phyloP scores from a whole-genome alignment of 2,329 filamentous ascomycete genomes.

The Mycosphaerella arachidis region DNA sequence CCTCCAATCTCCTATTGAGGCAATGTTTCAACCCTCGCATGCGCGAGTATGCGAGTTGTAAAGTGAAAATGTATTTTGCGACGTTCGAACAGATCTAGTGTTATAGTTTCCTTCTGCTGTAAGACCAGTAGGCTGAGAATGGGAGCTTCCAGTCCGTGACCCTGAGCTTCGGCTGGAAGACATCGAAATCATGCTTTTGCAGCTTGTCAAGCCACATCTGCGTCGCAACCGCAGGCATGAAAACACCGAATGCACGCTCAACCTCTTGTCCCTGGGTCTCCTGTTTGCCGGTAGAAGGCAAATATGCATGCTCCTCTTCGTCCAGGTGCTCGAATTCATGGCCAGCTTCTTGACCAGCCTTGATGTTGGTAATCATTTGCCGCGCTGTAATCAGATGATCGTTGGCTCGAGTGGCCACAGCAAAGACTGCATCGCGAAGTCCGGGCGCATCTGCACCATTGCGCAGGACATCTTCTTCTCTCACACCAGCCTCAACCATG shows the following conservation, averaged over 20 bases:
- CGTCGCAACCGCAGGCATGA: constrained; percentile 75
- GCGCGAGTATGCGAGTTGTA: background rate
- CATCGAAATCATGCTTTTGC: constrained; percentile 77
- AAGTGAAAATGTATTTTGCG: background rate
- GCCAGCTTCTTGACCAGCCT: constrained; percentile 66
- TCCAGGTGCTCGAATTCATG: constrained; percentile 86
- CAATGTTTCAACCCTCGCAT: background rate
- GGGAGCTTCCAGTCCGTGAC: constrained; percentile 77
- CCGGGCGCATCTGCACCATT: constrained; percentile 73
- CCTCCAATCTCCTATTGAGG: background rate
- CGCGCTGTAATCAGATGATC: constrained; percentile 92
- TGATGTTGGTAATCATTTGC: constrained; percentile 81
- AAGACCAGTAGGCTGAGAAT: constrained; percentile 67
- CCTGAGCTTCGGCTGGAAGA: constrained; percentile 62
- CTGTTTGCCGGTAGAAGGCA: constrained; percentile 22
- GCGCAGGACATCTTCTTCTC: constrained; percentile 85
- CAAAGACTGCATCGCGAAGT: constrained; percentile 83
- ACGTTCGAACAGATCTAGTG: background rate
- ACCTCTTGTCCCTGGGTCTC: constrained; percentile 49
- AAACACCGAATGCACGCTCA: constrained; percentile 68
- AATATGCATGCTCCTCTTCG: constrained; percentile 63
- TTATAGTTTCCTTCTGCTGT: constrained; percentile 50
- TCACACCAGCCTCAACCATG: constrained; percentile 75
- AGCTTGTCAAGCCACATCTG: constrained; percentile 72
- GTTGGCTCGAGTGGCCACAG: constrained; percentile 86